phyloP scores from a whole-genome alignment of 139 green algal species.

The Chlamydomonas eustigma region DNA sequence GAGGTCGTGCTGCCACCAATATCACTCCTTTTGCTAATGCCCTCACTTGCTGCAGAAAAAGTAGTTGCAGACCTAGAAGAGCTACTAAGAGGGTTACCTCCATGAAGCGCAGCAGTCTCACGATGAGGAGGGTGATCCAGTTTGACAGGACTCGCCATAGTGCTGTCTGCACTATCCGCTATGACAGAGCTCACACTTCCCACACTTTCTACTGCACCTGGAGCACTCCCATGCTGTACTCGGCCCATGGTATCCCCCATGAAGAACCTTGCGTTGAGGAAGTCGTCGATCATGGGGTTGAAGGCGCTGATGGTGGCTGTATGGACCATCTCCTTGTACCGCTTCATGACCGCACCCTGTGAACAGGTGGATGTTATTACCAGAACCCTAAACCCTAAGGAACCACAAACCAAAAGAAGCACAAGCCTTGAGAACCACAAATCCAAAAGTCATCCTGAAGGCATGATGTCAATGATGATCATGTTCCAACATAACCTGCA shows the following conservation, averaged over 20 bases:
- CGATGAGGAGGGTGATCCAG: no score
- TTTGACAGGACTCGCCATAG: neutral
- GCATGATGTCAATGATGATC: no score
- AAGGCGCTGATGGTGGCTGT: conserved; percentile 58
- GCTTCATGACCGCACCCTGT: conserved; percentile 54
- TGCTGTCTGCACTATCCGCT: neutral
- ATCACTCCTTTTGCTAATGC: neutral
- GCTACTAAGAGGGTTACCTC: neutral
- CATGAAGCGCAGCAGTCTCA: neutral
- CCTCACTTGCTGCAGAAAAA: neutral
- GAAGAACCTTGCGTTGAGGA: conserved; percentile 72
- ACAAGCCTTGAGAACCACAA: neutral
- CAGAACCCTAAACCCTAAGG: neutral
- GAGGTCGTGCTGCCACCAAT: neutral
- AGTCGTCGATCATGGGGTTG: conserved; percentile 85
- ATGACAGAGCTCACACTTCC: no score
- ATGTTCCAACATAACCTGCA: no score
- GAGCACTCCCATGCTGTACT: neutral
- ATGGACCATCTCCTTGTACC: conserved; percentile 37
- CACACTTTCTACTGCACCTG: no score
- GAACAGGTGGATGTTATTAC: neutral
- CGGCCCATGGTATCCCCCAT: conserved; percentile 22
- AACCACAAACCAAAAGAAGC: neutral
- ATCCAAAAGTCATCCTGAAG: no score
- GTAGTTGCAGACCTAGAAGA: neutral